Evolutionary conservation across 768 basidiomycete species (phyloP), one percentile per base, ranked within the genome.

Genomic region (Leccinellum luteum): DNA sequence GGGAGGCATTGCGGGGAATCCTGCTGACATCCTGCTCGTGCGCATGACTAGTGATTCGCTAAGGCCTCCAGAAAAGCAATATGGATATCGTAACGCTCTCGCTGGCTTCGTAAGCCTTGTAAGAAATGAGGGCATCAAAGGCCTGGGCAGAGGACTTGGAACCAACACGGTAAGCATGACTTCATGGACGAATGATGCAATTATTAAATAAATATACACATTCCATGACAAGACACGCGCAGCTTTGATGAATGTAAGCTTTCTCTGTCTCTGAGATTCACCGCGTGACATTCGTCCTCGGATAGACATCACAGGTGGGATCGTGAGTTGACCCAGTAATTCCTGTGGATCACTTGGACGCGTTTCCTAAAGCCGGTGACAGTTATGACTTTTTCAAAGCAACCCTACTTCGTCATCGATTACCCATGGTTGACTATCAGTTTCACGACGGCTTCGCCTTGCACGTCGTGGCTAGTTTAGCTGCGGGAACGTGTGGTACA

Each of bases 31-130:
- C 54, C 64, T 91, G 7, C 75, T 92, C 44, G 86, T 92, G 14
- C 79, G 93, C 54, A 96, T 96, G 93, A 92, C 92, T 25, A 93
- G 89, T 63, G 93, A 96, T 70, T 80, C 83, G 7, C 78, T 87
- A 28, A 84, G 89, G 62, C 85, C 89, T 17, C 83, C 85, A 25
- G 86, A 88, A 58, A 80, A 86, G 63, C 79, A 85, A 55, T 92
- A 89, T 66, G 81, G 85, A 48, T 96, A 96, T 71, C 77, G 80
- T 21, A 92, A 94, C 69, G 91, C 85, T n/a, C 60, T 93, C 17
- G 78, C 80, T 49, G 93, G 93, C 8, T 74, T 95, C n/a, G 60
- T 81, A 7, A 77, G 68, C 60, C 78, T 95, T 48, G 74, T 89
- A 10, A 81, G 76, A 60, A 81, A 81, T 51, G 93, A 94, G 67